Evolutionary conservation across 1,284 basidiomycete species (phyloP).

Genomic region (Omphalotus olearius): DNA sequence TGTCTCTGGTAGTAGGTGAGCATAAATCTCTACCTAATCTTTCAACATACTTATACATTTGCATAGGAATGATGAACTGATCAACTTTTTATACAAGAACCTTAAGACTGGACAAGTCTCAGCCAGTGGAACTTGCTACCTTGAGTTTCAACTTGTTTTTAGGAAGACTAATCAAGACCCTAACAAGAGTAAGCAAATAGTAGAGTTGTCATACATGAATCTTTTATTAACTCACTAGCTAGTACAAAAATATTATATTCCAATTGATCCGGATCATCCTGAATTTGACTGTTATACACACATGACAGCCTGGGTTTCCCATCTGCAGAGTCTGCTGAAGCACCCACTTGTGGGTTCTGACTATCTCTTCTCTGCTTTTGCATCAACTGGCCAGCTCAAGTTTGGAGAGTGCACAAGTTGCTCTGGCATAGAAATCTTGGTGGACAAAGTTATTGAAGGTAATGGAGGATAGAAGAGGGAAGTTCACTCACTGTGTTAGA

Average conservation of each 20-base stretch:
- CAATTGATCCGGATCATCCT: conserved; percentile 12
- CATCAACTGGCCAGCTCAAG: conserved; percentile 17
- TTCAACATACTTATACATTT: not conserved
- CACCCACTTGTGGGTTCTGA: conserved; percentile 13
- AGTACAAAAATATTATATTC: conserved; percentile 19
- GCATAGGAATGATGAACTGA: conserved; percentile 19
- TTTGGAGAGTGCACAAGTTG: conserved; percentile 15
- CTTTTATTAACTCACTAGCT: not conserved
- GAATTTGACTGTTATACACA: conserved; percentile 19
- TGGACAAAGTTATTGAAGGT: conserved; percentile 14
- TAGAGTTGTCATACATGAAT: too few species aligned
- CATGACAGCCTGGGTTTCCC: conserved; percentile 13
- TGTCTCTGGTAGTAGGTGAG: conserved; percentile 17
- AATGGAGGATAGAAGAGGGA: conserved; percentile 11
- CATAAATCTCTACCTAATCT: too few species aligned
- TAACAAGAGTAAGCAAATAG: conserved; percentile 13
- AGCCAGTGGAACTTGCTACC: conserved; percentile 7
- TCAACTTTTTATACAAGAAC: conserved; percentile 16
- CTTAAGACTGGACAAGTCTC: conserved; percentile 3
- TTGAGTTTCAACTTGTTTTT: conserved; percentile 18
- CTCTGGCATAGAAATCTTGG: conserved; percentile 11
- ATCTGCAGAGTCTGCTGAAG: conserved; percentile 13
- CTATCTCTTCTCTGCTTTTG: conserved; percentile 18
- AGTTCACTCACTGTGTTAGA: conserved; percentile 21
- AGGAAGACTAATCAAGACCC: conserved; percentile 22